Conservation (phyloP, 768 basidiomycete species). For the Suillus plorans region DNA sequence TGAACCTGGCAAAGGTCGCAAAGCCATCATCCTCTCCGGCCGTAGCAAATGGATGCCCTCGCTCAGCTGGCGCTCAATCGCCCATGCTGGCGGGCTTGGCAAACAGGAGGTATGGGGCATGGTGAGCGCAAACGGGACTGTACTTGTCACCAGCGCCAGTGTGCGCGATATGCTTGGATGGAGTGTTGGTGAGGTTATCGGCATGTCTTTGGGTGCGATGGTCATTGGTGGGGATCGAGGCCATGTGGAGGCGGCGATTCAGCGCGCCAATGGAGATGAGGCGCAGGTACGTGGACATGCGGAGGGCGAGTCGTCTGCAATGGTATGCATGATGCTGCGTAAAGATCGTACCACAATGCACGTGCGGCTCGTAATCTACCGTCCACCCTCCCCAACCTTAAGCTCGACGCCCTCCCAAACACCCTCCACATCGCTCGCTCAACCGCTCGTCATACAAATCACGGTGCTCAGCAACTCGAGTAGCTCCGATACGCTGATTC, state of each 20-base stretch:
- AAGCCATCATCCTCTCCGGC: slow-evolving; percentile 90
- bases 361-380: slow-evolving; percentile 39
- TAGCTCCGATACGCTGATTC: slow-evolving; percentile 13
- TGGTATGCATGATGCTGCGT: slow-evolving; percentile 38
- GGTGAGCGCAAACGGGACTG: slow-evolving; percentile 43
- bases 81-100: slow-evolving; percentile 48
- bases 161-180: slow-evolving; percentile 68
- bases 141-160: slow-evolving; percentile 50
- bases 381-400: slow-evolving; percentile 23
- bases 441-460: slow-evolving; percentile 31
- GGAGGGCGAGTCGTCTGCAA: slow-evolving; percentile 21
- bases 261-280: slow-evolving; percentile 7
- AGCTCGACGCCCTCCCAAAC: background rate
- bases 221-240: slow-evolving; percentile 27
- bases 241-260: slow-evolving; percentile 16
- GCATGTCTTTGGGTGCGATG: slow-evolving; percentile 43
- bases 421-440: slow-evolving; percentile 16
- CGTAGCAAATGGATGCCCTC: slow-evolving; percentile 66
- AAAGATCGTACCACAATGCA: slow-evolving; percentile 34
- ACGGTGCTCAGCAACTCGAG: slow-evolving; percentile 17
- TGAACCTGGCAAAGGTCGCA: slow-evolving; percentile 92
- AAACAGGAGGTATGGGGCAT: slow-evolving; percentile 55
- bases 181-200: slow-evolving; percentile 52
- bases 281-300: slow-evolving; percentile 24
- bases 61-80: slow-evolving; percentile 60